These are phyloP conservation scores for Phaeotremella fagi DNA, from an alignment of 768 basidiomycete genomes.

Conservation along the genomic window DNA sequence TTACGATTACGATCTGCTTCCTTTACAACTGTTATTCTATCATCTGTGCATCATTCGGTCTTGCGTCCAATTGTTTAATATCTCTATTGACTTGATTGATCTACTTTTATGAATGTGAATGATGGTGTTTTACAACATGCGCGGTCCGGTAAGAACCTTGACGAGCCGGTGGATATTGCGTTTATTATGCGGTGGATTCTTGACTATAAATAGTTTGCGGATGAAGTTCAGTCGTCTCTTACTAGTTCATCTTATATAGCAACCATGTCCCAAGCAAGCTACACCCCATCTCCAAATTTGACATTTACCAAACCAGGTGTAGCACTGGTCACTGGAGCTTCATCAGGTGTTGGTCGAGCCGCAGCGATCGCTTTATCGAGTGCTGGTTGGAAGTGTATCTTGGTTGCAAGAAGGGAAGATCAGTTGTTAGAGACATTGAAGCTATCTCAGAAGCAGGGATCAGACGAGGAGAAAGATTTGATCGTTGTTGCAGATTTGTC, in stretches of 20 bases:
- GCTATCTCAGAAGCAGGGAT: conserved; percentile 46
- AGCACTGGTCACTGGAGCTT: conserved; percentile 77
- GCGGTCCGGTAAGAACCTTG: neutral
- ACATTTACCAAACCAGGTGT: conserved; percentile 37
- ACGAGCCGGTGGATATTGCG: neutral
- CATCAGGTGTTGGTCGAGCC: conserved; percentile 62
- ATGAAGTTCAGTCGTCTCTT: too few species aligned
- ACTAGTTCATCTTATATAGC: neutral
- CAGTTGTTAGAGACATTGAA: conserved; percentile 59
- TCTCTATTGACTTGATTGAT: too few species aligned
- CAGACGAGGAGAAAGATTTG: conserved; percentile 21
- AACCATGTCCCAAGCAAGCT: neutral
- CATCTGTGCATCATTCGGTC: too few species aligned
- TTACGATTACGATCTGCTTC: too few species aligned
- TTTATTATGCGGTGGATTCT: neutral
- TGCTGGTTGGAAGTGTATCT: conserved; percentile 64
- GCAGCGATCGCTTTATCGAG: conserved; percentile 63
- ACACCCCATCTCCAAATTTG: neutral
- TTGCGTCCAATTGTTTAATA: too few species aligned
- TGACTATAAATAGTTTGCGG: too few species aligned
- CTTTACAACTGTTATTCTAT: too few species aligned
- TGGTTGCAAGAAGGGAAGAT: conserved; percentile 60
- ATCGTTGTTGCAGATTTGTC: conserved; percentile 62
- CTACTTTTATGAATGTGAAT: too few species aligned
- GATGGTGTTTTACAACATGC: too few species aligned